Base-by-base conservation (phyloP, 2,329 filamentous ascomycete genomes). In the Xylaria sp. region DNA sequence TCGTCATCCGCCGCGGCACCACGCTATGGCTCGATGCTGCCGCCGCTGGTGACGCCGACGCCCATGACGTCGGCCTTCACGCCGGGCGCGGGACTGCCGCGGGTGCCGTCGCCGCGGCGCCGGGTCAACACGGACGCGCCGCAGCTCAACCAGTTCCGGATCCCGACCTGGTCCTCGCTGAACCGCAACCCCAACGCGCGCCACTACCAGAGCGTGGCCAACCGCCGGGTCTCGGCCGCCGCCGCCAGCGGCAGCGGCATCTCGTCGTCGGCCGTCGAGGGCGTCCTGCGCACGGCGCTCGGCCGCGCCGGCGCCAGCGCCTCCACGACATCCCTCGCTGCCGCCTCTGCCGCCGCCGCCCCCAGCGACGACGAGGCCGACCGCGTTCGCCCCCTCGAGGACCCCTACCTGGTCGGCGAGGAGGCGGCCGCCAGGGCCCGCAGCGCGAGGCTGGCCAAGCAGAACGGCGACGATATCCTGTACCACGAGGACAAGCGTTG, bases 351-450 rank as follows among this genome's bases (percentile, higher is more conserved):
- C 37, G 42, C 54, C 1, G 52, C 57, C 11, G 49, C 39, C 7
- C 54, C 53, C 24, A 61, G 54, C 7, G 52, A 53, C n/a, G 56
- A 51, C 8, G 60, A 61, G 39, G 40, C 50, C 1, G 61, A 60
- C 19, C 70, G 70, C 34, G 40, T 75, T 38, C 75, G 79, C 6
- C 85, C 84, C 2, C 75, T 86, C 17, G 87, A 90, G 70, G 87
- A 89, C 60, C 86, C 86, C 0, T 79, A 86, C 52, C 73, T 89
- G 8, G 87, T 89, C 1, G 87, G 87, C 29, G 85, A 88, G 71
- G 78, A 78, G 46, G 86, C 85, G 2, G 87, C 87, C 2, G 74
- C 76, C 8, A 70, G 77, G 57, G 84, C 85, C 7, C 76, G 83
- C 40, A 71, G 73, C n/a, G 81, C 83, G 64, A 76, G 86, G 56